phyloP scores from a whole-genome alignment of 2,329 filamentous ascomycete species.

The Drechmeria coniospora region DNA sequence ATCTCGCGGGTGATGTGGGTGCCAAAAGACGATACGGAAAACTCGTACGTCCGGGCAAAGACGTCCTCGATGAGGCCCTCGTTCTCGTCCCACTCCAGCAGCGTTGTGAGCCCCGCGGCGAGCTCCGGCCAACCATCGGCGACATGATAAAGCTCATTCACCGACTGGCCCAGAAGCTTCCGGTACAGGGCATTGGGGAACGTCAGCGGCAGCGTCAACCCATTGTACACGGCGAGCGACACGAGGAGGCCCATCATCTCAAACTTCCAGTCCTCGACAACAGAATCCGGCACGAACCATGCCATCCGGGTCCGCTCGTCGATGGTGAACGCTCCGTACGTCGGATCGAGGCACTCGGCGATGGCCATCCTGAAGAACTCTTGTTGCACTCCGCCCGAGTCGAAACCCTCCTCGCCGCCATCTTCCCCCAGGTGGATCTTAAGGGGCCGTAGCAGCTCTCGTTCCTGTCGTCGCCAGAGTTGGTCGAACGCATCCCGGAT shows the following conservation, averaged over 20 bases:
- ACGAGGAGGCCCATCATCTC: conserved; percentile 80
- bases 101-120: conserved; percentile 53
- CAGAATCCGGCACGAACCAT: conserved; percentile 74
- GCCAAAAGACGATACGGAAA: conserved; percentile 50
- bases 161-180: conserved; percentile 55
- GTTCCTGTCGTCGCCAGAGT: conserved; percentile 70
- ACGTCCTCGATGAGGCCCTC: conserved; percentile 67
- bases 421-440: conserved; percentile 79
- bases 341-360: conserved; percentile 61
- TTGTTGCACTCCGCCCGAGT: conserved; percentile 89
- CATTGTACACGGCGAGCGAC: conserved; percentile 84
- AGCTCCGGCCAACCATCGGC: conserved; percentile 78
- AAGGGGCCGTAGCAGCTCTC: conserved; percentile 69
- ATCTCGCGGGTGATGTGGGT: conserved; percentile 42
- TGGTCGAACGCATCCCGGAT: conserved; percentile 69
- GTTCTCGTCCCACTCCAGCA: conserved; percentile 62
- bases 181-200: conserved; percentile 77
- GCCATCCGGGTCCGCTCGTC: conserved; percentile 63
- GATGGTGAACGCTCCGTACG: conserved; percentile 66
- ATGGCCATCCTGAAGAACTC: conserved; percentile 87
- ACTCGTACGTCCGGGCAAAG: conserved; percentile 75
- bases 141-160: conserved; percentile 60
- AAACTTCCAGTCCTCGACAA: conserved; percentile 78
- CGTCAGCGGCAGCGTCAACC: conserved; percentile 75
- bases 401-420: conserved; percentile 72